Conservation (phyloP, 2,329 filamentous ascomycete genomes). For the Colletotrichum aenigma region DNA sequence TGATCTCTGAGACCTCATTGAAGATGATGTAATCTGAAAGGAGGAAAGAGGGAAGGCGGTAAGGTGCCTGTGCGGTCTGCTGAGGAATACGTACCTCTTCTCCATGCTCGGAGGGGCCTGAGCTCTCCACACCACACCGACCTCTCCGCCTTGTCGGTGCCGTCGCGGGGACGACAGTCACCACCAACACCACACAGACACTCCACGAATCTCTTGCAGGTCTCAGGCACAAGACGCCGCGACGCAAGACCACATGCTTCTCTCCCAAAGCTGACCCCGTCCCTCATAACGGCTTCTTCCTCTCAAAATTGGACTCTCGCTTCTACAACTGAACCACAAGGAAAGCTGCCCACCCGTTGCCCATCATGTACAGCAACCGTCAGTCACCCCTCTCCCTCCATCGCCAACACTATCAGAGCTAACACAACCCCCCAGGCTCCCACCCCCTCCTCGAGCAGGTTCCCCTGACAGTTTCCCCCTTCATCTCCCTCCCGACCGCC, state of each 20-base stretch:
- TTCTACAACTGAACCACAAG: not conserved
- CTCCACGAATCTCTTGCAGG: not conserved
- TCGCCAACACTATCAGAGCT: not conserved
- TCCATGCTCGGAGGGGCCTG: not conserved
- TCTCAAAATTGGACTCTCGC: not conserved
- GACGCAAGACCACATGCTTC: not conserved
- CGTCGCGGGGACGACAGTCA: not conserved
- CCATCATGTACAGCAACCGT: slow-evolving; percentile 34
- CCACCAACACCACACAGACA: not conserved
- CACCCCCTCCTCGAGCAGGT: slow-evolving; percentile 92
- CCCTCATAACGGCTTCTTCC: not conserved
- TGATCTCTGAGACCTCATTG: not conserved
- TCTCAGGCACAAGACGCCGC: not conserved
- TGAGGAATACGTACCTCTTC: not conserved
- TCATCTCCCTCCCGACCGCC: slow-evolving; percentile 86
- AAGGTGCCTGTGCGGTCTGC: not conserved
- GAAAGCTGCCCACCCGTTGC: not conserved
- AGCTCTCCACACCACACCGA: slow-evolving; percentile 1
- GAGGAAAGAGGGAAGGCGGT: not conserved
- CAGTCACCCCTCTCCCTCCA: slow-evolving; percentile 2
- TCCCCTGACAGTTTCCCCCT: slow-evolving; percentile 91
- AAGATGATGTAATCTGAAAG: not conserved
- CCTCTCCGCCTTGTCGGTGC: not conserved
- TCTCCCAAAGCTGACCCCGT: not conserved
- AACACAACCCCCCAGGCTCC: slow-evolving; percentile 56